These are phyloP conservation scores for Comarum palustre DNA, from an alignment of 306 rosid genomes.

Conservation along the genomic window DNA sequence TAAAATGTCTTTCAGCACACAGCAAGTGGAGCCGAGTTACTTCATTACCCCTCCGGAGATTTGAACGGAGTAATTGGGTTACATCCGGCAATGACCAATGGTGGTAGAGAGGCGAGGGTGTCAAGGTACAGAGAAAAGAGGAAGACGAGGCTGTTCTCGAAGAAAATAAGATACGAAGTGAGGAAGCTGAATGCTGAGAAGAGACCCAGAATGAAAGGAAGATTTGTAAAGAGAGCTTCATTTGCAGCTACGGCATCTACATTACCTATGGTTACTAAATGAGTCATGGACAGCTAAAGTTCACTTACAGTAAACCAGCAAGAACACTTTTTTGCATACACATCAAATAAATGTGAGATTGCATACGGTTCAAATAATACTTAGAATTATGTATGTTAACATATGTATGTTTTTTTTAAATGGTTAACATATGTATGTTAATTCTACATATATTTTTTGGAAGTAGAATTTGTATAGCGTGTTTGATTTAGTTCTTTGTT, in stretches of 20 bases:
- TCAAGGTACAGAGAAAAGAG: constrained; percentile 87
- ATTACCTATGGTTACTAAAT: constrained; percentile 35
- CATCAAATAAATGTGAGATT: background rate
- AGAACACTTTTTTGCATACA: background rate
- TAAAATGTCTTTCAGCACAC: constrained; percentile 33
- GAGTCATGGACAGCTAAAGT: background rate
- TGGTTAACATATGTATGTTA: background rate
- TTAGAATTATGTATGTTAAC: background rate
- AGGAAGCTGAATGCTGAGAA: constrained; percentile 92
- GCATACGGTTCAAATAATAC: background rate
- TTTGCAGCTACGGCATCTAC: constrained; percentile 43
- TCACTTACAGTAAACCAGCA: background rate
- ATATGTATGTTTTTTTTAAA: background rate
- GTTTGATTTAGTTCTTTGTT: background rate
- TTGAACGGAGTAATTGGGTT: constrained; percentile 34
- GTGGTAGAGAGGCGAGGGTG: constrained; percentile 87
- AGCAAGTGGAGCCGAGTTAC: constrained; percentile 26
- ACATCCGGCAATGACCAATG: constrained; percentile 42
- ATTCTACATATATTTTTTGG: background rate
- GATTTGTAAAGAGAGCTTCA: constrained; percentile 76
- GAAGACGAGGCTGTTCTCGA: constrained; percentile 76
- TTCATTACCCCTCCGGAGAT: constrained; percentile 36
- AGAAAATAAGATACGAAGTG: constrained; percentile 95
- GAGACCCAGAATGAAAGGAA: constrained; percentile 97
- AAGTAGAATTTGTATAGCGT: background rate